Percentiles rank a stretch among this genome's conserved stretches.
phyloP scores from a whole-genome alignment of 768 basidiomycete genomes.

The Fistulinella prunicolor region DNA sequence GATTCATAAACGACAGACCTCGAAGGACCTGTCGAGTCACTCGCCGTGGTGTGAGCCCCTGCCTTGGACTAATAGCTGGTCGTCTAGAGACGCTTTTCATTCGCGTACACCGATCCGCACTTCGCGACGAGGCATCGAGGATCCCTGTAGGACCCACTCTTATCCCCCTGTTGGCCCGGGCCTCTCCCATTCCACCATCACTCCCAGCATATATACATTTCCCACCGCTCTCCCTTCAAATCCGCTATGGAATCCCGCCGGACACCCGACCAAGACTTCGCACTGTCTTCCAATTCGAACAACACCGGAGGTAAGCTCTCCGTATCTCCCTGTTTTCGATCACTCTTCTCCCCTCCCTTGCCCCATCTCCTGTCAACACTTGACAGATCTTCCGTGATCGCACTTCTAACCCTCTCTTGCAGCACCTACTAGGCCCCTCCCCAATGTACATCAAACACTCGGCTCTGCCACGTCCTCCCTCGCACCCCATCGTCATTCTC shows the following conservation, averaged over 20 bases:
- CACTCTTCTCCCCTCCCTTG: conserved; percentile 7
- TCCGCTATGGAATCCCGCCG: conserved; percentile 28
- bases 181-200: neutral
- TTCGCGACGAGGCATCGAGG: conserved; percentile 7
- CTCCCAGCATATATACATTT: conserved; percentile 4
- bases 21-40: neutral
- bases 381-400: conserved; percentile 18
- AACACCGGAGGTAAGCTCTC: conserved; percentile 28
- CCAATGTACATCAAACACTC: neutral
- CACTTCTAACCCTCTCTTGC: neutral
- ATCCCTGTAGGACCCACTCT: conserved; percentile 3
- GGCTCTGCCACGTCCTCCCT: neutral
- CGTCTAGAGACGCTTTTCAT: conserved; percentile 1
- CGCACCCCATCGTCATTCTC: conserved; percentile 1
- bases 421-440: conserved; percentile 8
- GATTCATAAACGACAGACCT: neutral
- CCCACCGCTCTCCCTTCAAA: neutral
- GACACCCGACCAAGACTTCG: conserved; percentile 13
- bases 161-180: conserved; percentile 2
- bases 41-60: neutral
- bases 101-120: conserved; percentile 11
- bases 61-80: too few relatives aligned
- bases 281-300: conserved; percentile 8
- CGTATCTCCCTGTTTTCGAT: conserved; percentile 9
- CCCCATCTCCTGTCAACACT: conserved; percentile 6